A percentile compares a stretch with the other conserved stretches of the same genome.
phyloP scores from a whole-genome alignment of 768 basidiomycete genomes.

The Rhizopogon sp. region DNA sequence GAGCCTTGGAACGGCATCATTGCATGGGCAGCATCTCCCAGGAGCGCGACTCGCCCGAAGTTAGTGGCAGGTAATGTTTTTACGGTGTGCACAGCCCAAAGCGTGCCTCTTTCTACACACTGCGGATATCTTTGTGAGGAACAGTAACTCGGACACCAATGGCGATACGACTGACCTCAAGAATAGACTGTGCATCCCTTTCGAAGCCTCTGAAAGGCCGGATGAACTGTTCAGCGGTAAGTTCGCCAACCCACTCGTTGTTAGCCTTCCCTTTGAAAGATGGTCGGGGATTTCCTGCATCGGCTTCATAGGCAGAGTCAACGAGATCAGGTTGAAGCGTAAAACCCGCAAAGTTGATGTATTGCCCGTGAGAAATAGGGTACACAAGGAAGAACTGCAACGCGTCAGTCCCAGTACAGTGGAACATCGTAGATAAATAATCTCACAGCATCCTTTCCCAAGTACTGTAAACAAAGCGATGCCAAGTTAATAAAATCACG shows the following conservation, averaged over 20 bases:
- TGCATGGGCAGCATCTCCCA: slow-evolving; percentile 39
- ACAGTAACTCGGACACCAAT: not conserved
- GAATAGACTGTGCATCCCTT: slow-evolving; percentile 49
- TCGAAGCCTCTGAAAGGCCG: slow-evolving; percentile 50
- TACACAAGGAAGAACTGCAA: slow-evolving; percentile 57
- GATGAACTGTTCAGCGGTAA: slow-evolving; percentile 41
- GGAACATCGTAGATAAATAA: not conserved
- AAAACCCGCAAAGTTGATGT: slow-evolving; percentile 63
- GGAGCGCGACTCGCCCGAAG: slow-evolving; percentile 44
- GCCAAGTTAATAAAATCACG: not conserved
- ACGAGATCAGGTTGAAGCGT: slow-evolving; percentile 46
- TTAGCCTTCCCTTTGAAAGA: slow-evolving; percentile 18
- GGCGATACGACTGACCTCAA: slow-evolving; percentile 38
- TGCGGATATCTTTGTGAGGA: slow-evolving; percentile 16
- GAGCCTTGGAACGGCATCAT: slow-evolving; percentile 41
- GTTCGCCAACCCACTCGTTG: slow-evolving; percentile 46
- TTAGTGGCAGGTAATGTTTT: slow-evolving; percentile 47
- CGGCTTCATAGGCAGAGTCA: slow-evolving; percentile 32
- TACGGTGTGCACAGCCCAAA: slow-evolving; percentile 63
- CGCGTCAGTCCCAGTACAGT: not conserved
- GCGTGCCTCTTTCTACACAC: slow-evolving; percentile 47
- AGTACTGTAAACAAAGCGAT: slow-evolving; percentile 37
- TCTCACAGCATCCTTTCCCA: slow-evolving; percentile 46
- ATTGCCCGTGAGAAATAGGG: slow-evolving; percentile 51
- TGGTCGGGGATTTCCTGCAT: slow-evolving; percentile 8